Evolutionary conservation across 805 yeast species (phyloP).

Genomic region (Phaffomyces antillensis): DNA sequence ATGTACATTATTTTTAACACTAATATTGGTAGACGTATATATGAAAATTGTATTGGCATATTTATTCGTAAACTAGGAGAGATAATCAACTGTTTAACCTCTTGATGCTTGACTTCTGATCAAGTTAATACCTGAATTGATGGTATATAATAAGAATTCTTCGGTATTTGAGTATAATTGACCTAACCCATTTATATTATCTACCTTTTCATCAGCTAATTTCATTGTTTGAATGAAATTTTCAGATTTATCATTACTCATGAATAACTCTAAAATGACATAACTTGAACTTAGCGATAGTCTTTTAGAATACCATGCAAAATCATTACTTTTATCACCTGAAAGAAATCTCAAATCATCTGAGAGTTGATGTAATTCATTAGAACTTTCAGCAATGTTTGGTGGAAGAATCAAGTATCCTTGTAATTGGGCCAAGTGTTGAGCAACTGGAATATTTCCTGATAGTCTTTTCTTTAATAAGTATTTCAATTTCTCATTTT

Average conservation of each 20-base stretch:
- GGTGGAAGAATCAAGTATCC: slow-evolving; percentile 60
- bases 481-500: slow-evolving; percentile 36
- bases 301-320: slow-evolving; percentile 91
- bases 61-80: too few species aligned
- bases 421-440: slow-evolving; percentile 32
- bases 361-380: slow-evolving; percentile 64
- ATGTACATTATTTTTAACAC: background rate
- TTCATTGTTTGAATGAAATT: slow-evolving; percentile 50
- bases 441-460: slow-evolving; percentile 33
- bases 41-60: background rate
- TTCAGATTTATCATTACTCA: slow-evolving; percentile 65
- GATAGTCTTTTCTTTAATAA: slow-evolving; percentile 40
- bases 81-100: slow-evolving; percentile 33
- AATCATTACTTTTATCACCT: slow-evolving; percentile 73
- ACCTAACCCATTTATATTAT: slow-evolving; percentile 47
- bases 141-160: slow-evolving; percentile 64
- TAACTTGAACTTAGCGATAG: slow-evolving; percentile 61
- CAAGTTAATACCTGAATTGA: slow-evolving; percentile 57
- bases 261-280: slow-evolving; percentile 69
- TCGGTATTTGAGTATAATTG: slow-evolving; percentile 55
- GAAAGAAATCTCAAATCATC: slow-evolving; percentile 81
- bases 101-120: slow-evolving; percentile 62
- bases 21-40: background rate
- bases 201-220: slow-evolving; percentile 56
- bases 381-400: slow-evolving; percentile 48